A percentile compares a stretch with the other conserved stretches of the same genome.
phyloP scores from a whole-genome alignment of 2,329 filamentous ascomycete species.

The Berkeleyomyces basicola region DNA sequence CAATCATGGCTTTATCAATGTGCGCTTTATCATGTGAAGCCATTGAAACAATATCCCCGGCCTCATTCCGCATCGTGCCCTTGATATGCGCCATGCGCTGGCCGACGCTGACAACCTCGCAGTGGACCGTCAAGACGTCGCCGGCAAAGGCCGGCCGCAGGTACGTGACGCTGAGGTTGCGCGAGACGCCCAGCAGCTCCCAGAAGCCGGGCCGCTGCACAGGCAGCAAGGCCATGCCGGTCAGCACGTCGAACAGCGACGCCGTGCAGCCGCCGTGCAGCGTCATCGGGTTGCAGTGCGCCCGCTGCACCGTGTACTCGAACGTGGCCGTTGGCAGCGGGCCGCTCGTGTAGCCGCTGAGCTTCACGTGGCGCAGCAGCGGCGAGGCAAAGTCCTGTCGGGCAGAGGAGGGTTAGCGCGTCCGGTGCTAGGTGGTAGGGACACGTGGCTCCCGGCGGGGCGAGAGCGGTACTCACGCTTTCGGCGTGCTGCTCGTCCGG shows the following conservation, averaged over 20 bases:
- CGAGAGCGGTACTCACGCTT: not conserved
- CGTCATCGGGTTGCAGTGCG: constrained; percentile 39
- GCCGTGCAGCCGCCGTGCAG: constrained; percentile 48
- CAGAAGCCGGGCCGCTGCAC: constrained; percentile 40
- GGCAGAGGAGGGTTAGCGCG: not conserved
- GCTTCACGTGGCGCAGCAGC: constrained; percentile 26
- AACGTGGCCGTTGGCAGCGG: constrained; percentile 28
- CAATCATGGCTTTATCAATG: constrained; percentile 29
- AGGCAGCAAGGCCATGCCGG: constrained; percentile 40
- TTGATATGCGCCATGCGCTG: constrained; percentile 35
- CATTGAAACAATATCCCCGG: constrained; percentile 35
- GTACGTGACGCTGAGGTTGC: constrained; percentile 51
- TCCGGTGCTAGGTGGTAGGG: not conserved
- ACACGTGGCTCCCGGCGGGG: not conserved
- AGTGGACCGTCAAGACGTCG: constrained; percentile 34
- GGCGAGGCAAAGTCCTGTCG: constrained; percentile 29
- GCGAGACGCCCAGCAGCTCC: constrained; percentile 44
- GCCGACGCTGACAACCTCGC: constrained; percentile 41
- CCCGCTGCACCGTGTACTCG: constrained; percentile 30
- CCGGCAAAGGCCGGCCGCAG: constrained; percentile 42
- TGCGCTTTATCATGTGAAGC: constrained; percentile 52
- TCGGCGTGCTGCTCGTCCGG: not conserved
- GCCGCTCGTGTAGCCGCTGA: constrained; percentile 22
- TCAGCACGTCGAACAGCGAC: constrained; percentile 51
- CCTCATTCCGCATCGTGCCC: constrained; percentile 37